phyloP scores from a whole-genome alignment of 2,329 filamentous ascomycete genomes.

The Biscogniauxia mediterranea region DNA sequence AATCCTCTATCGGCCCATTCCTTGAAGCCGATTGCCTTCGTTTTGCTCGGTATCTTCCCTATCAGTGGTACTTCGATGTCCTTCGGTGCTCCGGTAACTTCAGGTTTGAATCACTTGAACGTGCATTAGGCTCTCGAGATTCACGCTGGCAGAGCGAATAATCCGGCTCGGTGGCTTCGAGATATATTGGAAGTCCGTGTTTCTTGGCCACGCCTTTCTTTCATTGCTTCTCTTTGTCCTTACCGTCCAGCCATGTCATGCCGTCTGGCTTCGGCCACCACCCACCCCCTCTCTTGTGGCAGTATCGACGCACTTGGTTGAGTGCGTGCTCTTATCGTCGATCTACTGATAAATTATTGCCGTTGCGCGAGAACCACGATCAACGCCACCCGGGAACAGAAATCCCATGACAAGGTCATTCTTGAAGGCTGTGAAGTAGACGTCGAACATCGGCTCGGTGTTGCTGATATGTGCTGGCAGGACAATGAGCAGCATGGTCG shows the following conservation, averaged over 20 bases:
- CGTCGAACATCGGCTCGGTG: slow-evolving; percentile 23
- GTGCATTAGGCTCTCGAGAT: slow-evolving; percentile 22
- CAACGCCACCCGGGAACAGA: slow-evolving; percentile 15
- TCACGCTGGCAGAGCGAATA: slow-evolving; percentile 19
- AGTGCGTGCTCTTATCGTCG: slow-evolving; percentile 16
- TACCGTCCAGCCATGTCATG: slow-evolving; percentile 22
- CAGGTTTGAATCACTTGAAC: slow-evolving; percentile 22
- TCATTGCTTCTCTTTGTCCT: slow-evolving; percentile 23
- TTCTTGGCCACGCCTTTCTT: slow-evolving; percentile 22
- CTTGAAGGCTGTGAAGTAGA: slow-evolving; percentile 27
- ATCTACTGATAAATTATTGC: slow-evolving; percentile 10
- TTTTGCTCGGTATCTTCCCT: slow-evolving; percentile 25
- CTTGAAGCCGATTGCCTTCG: slow-evolving; percentile 21
- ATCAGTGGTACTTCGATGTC: slow-evolving; percentile 24
- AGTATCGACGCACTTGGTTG: slow-evolving; percentile 26
- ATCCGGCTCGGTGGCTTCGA: slow-evolving; percentile 19
- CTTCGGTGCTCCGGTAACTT: slow-evolving; percentile 16
- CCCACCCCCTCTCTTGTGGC: slow-evolving; percentile 25
- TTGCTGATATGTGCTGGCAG: slow-evolving; percentile 24
- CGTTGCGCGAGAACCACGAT: slow-evolving; percentile 15
- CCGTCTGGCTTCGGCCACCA: slow-evolving; percentile 22
- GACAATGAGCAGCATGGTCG: slow-evolving; percentile 23
- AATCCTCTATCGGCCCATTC: slow-evolving; percentile 19
- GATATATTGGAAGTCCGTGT: slow-evolving; percentile 24
- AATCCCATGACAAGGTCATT: slow-evolving; percentile 18